Base-by-base conservation (phyloP, 495 filamentous ascomycete species). In the Cudoniella acicularis region DNA sequence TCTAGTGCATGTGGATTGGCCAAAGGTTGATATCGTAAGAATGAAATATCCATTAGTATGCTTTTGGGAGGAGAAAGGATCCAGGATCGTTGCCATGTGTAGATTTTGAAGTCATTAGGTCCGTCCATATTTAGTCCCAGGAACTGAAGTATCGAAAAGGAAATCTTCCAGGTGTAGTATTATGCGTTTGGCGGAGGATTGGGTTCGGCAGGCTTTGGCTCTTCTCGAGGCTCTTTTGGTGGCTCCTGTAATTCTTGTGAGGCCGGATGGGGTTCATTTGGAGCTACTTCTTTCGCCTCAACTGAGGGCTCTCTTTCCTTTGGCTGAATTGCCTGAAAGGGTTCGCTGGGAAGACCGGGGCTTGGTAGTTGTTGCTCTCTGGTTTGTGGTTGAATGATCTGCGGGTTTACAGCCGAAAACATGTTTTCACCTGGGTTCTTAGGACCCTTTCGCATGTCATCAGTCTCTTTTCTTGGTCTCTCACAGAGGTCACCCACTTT, bases 1-100 rank as follows among this genome's bases (percentile, higher is more conserved):
- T 64, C 62, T 64, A 64, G 48, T 43, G 52, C 30, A 22, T 36
- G 26, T 25, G 48, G 30, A 51, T 24, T 50, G 18, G 48, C 48
- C 48, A 43, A 20, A 49, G 49, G 17, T 22, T 10, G 22, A 30
- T 3, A 47, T 42, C n/a, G 47, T 50, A 9, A 45, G 27, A 43
- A 21, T 1, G 40, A 41, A 42, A 24, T 54, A 23, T 3, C 49
- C 22, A 54, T 22, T 43, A 45, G 13, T 22, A n/a, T 43, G 49
- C 2, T 53, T 56, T 40, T 41, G 45, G 45, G 25, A 40, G n/a
- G 36, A 52, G 2, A 45, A 22, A 49, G 43, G 18, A 4, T 49
- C 27, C 9, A 25, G 10, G 27, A 18, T 8, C 17, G 43, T 17
- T 26, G 56, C 26, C 6, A 21, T 8, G 8, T 46, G 11, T 16